phyloP scores from a whole-genome alignment of 2,329 filamentous ascomycete species.

The Bisporella sp. region DNA sequence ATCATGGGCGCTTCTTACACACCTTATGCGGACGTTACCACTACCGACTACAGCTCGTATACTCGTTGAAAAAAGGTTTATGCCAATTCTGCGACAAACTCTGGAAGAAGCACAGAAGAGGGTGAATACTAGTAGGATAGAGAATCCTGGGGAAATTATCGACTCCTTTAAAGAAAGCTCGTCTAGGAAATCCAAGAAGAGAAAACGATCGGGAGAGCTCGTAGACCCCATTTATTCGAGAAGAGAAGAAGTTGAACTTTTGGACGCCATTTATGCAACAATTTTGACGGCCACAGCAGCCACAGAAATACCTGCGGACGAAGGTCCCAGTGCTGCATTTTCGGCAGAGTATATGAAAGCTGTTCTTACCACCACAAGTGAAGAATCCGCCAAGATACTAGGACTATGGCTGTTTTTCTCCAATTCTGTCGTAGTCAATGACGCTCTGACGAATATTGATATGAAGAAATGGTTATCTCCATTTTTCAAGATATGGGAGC shows the following conservation, averaged over 20 bases:
- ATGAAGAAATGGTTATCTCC: conserved; percentile 18
- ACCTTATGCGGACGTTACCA: conserved; percentile 58
- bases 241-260: conserved; percentile 6
- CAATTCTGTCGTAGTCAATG: too few relatives aligned
- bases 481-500: conserved; percentile 25
- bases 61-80: conserved; percentile 63
- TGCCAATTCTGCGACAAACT: conserved; percentile 57
- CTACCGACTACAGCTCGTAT: conserved; percentile 63
- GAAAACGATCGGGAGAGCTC: conserved; percentile 23
- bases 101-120: conserved; percentile 46
- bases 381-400: conserved; percentile 24
- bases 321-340: conserved; percentile 13
- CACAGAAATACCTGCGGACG: not conserved
- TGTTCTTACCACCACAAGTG: conserved; percentile 21
- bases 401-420: conserved; percentile 20
- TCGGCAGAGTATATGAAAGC: conserved; percentile 26
- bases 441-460: too few relatives aligned
- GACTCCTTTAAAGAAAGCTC: conserved; percentile 18
- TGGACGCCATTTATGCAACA: conserved; percentile 16
- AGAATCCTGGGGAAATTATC: conserved; percentile 13
- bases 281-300: conserved; percentile 3
- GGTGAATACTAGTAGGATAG: conserved; percentile 19
- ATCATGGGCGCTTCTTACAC: conserved; percentile 54
- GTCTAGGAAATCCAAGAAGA: conserved; percentile 29
- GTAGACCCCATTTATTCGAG: conserved; percentile 5